Base-by-base conservation (phyloP, 768 basidiomycete genomes). In the Trametes meyenii region DNA sequence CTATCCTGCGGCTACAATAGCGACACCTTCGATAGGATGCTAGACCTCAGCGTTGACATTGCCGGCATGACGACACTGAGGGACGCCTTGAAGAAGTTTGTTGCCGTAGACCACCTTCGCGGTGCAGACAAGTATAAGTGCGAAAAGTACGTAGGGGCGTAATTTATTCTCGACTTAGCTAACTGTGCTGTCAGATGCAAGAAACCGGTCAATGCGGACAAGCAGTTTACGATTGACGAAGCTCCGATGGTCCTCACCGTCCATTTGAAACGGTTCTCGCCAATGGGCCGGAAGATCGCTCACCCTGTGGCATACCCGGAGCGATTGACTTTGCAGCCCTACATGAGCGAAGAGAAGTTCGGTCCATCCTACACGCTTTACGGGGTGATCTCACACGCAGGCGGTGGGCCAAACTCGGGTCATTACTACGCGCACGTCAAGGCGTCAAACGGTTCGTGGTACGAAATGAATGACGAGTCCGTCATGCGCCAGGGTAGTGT, bases 101-200 rank as follows among this genome's bases (percentile, higher is more conserved):
- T 91, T 39, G 87, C 85, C 8, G 78, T 90, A 49, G 97, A 99
- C 70, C 79, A 83, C 63, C 74, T 99, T 63, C 91, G 86, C 63
- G 97, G 96, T 0, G 85, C 87, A 6, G 94, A 99, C 79, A 96
- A 96, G 77, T 99, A 99, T 75, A 94, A 96, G 72, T 99, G 97
- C 75, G 97, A 99, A 76, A 98, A 94, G 94, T 97, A 71, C 69
- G 91, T 81, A 19, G 3, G 0, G 35, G 23, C 23, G 16, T 19
- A 26, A 33, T 11, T 26, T 3, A 39, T 35, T n/a, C 14, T 50
- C 43, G 33, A 7, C 45, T 24, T 5, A 7, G 54, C 46, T 44
- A 24, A 36, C 33, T 3, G 58, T 26, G 14, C 26, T 38, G 3
- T 33, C 66, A 97, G 96, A 70, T 99, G 97, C 80, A 96, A 96